Base-by-base conservation (phyloP, 2,329 filamentous ascomycete species). In the Pseudocercospora pini-densiflorae region DNA sequence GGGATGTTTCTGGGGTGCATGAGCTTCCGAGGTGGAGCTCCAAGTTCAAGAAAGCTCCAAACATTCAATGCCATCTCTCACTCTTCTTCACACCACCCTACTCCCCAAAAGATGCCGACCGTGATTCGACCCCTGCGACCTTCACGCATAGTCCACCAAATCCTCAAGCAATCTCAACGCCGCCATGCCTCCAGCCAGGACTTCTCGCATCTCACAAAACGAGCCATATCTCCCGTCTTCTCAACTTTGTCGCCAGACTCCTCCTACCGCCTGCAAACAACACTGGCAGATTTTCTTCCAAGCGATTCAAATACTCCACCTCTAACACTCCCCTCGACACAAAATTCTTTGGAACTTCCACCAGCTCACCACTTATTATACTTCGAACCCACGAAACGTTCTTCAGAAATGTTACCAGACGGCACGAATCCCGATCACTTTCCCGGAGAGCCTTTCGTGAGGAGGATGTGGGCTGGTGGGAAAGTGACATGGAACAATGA, bases 391-490 rank as follows among this genome's bases (percentile, higher is more conserved):
- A 86, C 88, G 68, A 82, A 90, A 19, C 83, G 86, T 0, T 81
- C 87, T 14, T 86, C 85, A 7, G 72, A 83, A 36, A 86, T 98
- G 51, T 85, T 93, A 19, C 83, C 88, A 1, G 95, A 99, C 80
- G 94, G 95, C 64, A 96, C 94, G 0, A 94, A 98, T 77, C 83
- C 87, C 4, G 83, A 90, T 61, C 93, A 97, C 76, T 89, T 85
- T 24, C 94, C 94, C 0, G 92, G 90, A 1, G 76, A 77, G 3
- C 88, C 89, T 0, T 97, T 92, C 77, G 85, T 85, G 59, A 87
- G 92, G 23, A 89, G 95, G 19, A 88, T 99, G 82, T 99, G 95
- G 95, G 92, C 92, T 14, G 93, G 94, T 33, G 95, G 94, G 0
- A 85, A 85, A 47, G 79, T 97, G 8, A 76, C 76, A 1, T 91